Conservation (phyloP, 345 rosid genomes). For the Turnera subulata region DNA sequence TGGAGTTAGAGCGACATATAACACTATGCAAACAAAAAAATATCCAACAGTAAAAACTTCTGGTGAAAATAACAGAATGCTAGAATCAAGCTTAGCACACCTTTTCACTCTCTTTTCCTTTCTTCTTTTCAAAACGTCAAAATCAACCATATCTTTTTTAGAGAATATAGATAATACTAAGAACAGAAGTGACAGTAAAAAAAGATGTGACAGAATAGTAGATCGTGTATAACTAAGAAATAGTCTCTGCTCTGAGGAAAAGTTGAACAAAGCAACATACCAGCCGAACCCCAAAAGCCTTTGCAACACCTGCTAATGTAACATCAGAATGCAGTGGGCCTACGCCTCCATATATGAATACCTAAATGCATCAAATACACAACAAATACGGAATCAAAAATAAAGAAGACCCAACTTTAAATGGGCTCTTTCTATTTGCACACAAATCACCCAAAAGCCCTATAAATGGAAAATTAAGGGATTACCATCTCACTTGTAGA, state of each 20-base stretch:
- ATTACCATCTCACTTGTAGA: conserved; percentile 75
- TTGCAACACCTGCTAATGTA: conserved; percentile 86
- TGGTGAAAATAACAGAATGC: no score
- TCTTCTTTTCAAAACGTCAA: no score
- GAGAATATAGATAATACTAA: neutral
- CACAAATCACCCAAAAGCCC: conserved; percentile 8
- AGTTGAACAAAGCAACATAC: conserved; percentile 31
- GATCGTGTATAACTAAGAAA: no score
- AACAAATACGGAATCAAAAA: conserved; percentile 4
- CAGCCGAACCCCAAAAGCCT: conserved; percentile 97
- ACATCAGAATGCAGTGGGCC: conserved; percentile 97
- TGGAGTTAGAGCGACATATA: conserved; percentile 12
- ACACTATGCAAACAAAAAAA: no score
- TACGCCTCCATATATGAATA: conserved; percentile 82
- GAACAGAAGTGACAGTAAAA: no score
- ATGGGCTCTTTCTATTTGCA: neutral
- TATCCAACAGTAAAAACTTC: no score
- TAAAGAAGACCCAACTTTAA: neutral
- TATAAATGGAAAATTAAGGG: conserved; percentile 7
- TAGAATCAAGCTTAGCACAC: neutral
- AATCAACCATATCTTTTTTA: neutral
- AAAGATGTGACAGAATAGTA: no score
- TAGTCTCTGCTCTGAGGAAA: no score
- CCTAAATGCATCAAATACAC: conserved; percentile 40
- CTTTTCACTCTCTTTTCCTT: no score